Evolutionary conservation across 1,139 yeast genomes (phyloP).

Genomic region (Candida sp.): DNA sequence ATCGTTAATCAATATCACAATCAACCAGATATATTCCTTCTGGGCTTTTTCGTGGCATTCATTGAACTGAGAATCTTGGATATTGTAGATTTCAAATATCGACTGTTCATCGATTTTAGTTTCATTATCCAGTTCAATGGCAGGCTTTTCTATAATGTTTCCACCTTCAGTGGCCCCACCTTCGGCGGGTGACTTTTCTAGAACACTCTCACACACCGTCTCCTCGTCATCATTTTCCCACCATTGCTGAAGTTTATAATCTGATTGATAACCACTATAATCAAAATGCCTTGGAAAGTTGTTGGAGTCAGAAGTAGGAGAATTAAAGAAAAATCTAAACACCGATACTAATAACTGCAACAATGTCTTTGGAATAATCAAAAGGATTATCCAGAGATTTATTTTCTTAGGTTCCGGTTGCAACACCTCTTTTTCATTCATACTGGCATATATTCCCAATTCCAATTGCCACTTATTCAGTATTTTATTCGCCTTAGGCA

Average conservation of each 20-base stretch:
- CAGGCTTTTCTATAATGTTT: neutral
- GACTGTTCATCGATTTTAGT: neutral
- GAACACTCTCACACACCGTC: neutral
- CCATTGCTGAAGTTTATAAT: slow-evolving; percentile 10
- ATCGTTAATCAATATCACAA: slow-evolving; percentile 40
- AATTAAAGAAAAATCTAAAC: slow-evolving; percentile 29
- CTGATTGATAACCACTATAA: slow-evolving; percentile 16
- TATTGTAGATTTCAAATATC: slow-evolving; percentile 13
- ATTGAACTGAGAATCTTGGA: slow-evolving; percentile 33
- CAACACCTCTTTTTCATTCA: slow-evolving; percentile 12
- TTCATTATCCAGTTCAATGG: neutral
- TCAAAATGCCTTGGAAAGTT: slow-evolving; percentile 24
- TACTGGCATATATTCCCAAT: slow-evolving; percentile 42
- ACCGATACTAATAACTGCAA: slow-evolving; percentile 31
- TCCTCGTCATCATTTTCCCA: slow-evolving; percentile 3
- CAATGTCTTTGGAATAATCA: slow-evolving; percentile 45
- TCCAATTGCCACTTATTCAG: slow-evolving; percentile 42
- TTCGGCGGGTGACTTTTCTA: too few species aligned
- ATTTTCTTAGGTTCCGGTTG: slow-evolving; percentile 2
- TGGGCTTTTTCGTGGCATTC: slow-evolving; percentile 40
- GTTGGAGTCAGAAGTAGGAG: slow-evolving; percentile 13
- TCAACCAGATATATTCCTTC: slow-evolving; percentile 40
- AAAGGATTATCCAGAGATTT: slow-evolving; percentile 41
- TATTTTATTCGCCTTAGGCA: slow-evolving; percentile 42
- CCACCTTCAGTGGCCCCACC: neutral